Base-by-base conservation (phyloP, 768 basidiomycete genomes). In the Holtermannia corniformis region DNA sequence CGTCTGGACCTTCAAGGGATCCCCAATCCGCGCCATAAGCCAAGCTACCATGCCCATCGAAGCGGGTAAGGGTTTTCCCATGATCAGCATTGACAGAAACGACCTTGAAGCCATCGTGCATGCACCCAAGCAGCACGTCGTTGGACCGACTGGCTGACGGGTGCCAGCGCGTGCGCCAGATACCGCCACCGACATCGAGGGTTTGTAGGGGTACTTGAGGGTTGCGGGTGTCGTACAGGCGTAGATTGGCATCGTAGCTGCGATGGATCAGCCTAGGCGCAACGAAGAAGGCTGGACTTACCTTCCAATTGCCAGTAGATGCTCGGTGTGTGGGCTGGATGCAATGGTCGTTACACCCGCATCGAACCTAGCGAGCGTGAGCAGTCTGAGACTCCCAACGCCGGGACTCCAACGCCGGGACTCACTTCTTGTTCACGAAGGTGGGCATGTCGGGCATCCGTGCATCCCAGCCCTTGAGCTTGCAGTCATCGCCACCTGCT, bases 111-210 rank as follows among this genome's bases (percentile, higher is more conserved):
- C 93, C 92, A 57, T 90, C 90, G 66, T 93, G 92, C 95, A 97
- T 99, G 65, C 87, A 90, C 0, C 92, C 95, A n/a, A 90, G 82
- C 19, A 96, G 79, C 1, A 97, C 77, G 63, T 92, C 86, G 32
- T 78, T 63, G 57, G 78, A 79, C 43, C 90, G 79, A n/a, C 65
- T 60, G 1, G 77, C 58, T 3, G 79, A 79, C 5, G 92, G 90
- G 72, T 97, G 90, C 89, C 91, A 99, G 71, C 93, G 91, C 53
- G 89, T 82, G 16, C 95, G 80, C 95, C 95, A 99, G 11, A 82
- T 86, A 2, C 95, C 95, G 12, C 95, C 95, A 11, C 88, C 89
- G 2, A 88, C 82, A 52, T 84, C 78, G 22, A 79, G 79, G 46
- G 78, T 74, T 0, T 73, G 66, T 12, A 96, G 58, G 0, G 87